Evolutionary conservation across 1,284 basidiomycete genomes (phyloP), one percentile per base, ranked within the genome.

Genomic region (Ceratobasidium sp.): DNA sequence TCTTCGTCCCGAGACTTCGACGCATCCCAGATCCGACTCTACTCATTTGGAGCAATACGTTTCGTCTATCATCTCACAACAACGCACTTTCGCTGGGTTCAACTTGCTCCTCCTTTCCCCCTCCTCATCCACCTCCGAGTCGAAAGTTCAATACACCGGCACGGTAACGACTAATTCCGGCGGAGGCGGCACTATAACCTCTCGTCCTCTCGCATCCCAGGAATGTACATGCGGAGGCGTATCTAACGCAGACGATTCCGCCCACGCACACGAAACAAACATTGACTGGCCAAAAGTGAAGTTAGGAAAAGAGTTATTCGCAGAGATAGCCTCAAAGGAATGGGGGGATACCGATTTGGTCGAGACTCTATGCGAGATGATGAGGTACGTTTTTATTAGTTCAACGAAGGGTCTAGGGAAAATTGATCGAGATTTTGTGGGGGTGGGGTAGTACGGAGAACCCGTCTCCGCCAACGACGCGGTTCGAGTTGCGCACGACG

Each of bases 161-260:
- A 79, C 83, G 41, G 82, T 87, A 75, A 84, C 90, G 67, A 91
- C 90, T 35, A 94, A 94, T 79, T 85, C 82, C 75, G 90, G 91
- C 41, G 88, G 86, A 30, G 89, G 89, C 59, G 87, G 89, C 38
- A 78, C 76, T 28, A 83, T 93, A 76, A 81, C 82, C n/a, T 80
- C 83, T 58, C 88, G 89, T 13, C 74, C 84, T 16, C 84, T 92
- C 78, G 90, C 90, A 13, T 81, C 91, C 63, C 28, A 63, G 35
- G 77, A 86, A 85, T 26, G 72, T 11, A 18, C 38, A 13, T 30
- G 46, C 23, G 18, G 61, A 47, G 43, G 50, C 11, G 23, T 52
- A 13, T 52, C 50, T 4, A 26, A 26, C 50, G 50, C 23, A 26
- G 30, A 61, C 43, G 41, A 61, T 26, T 44, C 23, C 23, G 26